Base-by-base conservation (phyloP, 768 basidiomycete species). In the Boletus pseudopeckii region DNA sequence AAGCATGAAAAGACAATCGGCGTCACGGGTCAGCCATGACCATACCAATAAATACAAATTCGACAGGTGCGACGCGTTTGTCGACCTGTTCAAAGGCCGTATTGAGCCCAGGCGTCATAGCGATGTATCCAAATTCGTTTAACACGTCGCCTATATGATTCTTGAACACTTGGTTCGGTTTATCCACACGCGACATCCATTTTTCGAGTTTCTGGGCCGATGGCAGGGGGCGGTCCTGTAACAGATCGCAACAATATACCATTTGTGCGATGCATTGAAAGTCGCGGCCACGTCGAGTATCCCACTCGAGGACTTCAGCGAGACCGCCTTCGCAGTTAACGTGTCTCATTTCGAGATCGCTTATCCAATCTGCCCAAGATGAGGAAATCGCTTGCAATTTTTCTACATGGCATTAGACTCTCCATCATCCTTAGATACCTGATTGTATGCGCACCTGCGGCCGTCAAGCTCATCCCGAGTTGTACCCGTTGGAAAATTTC, bases 401-500 rank as follows among this genome's bases (percentile, higher is more conserved):
- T 69, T 93, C 91, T 85, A 66, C 13, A 11, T 18, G 40, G 11
- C 33, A 34, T 64, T 24, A 58, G 47, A 7, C n/a, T 24, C 5
- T 20, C 18, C 10, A 1, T 22, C 18, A 9, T 20, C 42, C 15
- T 13, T 7, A 0, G n/a, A 32, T 2, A 18, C 13, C 14, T 9
- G 32, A 13, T 20, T 24, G 33, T 15, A 17, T 48, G 24, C 53
- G 34, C 61, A 86, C 89, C 88, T 65, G 89, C 86, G 20, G 84
- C 79, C 8, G 86, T 85, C 44, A 93, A 74, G 15, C 81, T 74
- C 73, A 90, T 82, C 50, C 90, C 90, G 38, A 92, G 68, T 60
- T 93, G 91, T 15, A 93, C 90, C 26, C 91, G 77, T 60, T 89
- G 86, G 63, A 90, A 90, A 20, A 92, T 84, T 49, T 92, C 90